Evolutionary conservation across 2,329 filamentous ascomycete genomes (phyloP).

Genomic region (Pseudogymnoascus sp.): DNA sequence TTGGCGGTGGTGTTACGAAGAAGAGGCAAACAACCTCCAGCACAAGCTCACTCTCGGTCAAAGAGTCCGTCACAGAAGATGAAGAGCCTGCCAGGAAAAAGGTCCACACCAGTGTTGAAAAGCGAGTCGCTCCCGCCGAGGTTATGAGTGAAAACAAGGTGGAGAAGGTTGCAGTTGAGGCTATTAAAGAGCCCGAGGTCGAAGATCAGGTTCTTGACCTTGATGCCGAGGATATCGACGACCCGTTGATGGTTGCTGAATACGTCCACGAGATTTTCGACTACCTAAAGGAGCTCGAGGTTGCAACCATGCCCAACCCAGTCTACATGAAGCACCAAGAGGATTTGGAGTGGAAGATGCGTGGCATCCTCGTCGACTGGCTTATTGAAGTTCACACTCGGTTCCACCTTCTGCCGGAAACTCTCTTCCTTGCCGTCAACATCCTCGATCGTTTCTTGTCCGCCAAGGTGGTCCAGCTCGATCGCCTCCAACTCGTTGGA

Average conservation of each 20-base stretch:
- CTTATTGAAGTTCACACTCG: constrained; percentile 96
- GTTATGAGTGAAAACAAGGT: constrained; percentile 32
- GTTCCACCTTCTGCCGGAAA: constrained; percentile 92
- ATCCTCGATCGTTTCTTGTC: constrained; percentile 97
- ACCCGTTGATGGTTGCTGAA: constrained; percentile 95
- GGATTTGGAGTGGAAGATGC: constrained; percentile 97
- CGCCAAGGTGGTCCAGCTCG: constrained; percentile 87
- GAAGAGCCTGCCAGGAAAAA: constrained; percentile 64
- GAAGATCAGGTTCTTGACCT: constrained; percentile 51
- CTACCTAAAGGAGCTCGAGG: constrained; percentile 82
- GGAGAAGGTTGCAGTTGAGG: constrained; percentile 20
- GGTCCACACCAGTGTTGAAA: constrained; percentile 44
- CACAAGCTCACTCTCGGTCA: constrained; percentile 44
- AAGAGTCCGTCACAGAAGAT: constrained; percentile 54
- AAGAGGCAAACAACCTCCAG: constrained; percentile 51
- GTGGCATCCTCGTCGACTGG: constrained; percentile 95
- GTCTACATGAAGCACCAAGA: constrained; percentile 93
- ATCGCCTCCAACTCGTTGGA: constrained; percentile 91
- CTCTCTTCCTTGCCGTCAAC: constrained; percentile 93
- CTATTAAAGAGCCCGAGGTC: constrained; percentile 19
- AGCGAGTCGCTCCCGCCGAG: constrained; percentile 30
- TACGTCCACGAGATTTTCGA: constrained; percentile 97
- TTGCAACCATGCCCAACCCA: constrained; percentile 73
- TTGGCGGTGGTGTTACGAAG: constrained; percentile 54
- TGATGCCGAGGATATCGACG: constrained; percentile 80